These are phyloP conservation scores for Cylindrotheca closterium DNA, from an alignment of 108 stramenopile species.

Conservation along the genomic window DNA sequence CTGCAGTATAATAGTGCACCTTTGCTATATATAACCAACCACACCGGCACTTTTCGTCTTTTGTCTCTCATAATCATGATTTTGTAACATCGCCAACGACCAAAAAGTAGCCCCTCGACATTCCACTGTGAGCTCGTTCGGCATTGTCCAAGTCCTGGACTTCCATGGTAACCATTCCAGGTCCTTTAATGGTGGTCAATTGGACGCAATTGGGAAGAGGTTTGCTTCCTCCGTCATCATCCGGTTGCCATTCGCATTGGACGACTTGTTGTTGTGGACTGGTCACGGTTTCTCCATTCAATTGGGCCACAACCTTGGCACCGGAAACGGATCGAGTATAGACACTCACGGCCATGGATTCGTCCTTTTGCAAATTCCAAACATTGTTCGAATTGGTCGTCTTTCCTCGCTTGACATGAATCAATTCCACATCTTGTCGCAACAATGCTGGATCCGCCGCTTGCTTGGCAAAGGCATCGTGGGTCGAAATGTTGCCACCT, in stretches of 20 bases:
- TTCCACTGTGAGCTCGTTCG: not conserved
- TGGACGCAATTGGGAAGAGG: conserved; percentile 11
- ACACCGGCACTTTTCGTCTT: not conserved
- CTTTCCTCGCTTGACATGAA: conserved; percentile 25
- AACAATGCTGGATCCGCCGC: conserved; percentile 23
- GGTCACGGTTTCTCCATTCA: conserved; percentile 8
- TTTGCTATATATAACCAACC: too few species aligned
- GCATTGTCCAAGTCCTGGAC: conserved; percentile 19
- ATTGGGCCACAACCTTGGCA: conserved; percentile 9
- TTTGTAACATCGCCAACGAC: conserved; percentile 30
- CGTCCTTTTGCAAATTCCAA: conserved; percentile 7
- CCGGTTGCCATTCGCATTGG: not conserved
- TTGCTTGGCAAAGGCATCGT: conserved; percentile 45
- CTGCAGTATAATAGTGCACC: too few species aligned
- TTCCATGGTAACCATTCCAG: conserved; percentile 21
- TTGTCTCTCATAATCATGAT: not conserved
- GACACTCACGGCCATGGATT: conserved; percentile 23
- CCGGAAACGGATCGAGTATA: conserved; percentile 29
- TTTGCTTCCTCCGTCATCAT: not conserved
- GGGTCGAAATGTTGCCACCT: conserved; percentile 32
- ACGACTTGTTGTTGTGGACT: not conserved
- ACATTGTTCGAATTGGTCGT: not conserved
- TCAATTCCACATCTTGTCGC: conserved; percentile 20
- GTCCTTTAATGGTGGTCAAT: conserved; percentile 1
- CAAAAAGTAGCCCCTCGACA: conserved; percentile 32